Evolutionary conservation across 1,139 yeast species (phyloP).

Genomic region (Pichia sp.): DNA sequence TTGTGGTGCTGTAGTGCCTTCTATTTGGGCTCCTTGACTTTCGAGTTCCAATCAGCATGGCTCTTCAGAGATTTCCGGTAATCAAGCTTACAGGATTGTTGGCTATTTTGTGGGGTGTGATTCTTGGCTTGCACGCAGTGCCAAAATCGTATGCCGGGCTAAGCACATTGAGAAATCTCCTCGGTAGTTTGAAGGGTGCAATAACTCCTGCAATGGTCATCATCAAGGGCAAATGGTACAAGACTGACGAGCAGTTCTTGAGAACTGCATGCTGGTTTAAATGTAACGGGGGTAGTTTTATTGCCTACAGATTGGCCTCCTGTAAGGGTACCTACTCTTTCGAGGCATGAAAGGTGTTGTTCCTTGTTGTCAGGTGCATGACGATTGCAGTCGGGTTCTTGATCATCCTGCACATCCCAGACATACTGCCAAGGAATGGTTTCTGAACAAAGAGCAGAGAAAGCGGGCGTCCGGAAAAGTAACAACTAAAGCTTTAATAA

Average conservation of each 20-base stretch:
- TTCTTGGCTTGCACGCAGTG: slow-evolving; percentile 41
- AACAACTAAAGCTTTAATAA: slow-evolving; percentile 47
- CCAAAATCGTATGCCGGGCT: slow-evolving; percentile 38
- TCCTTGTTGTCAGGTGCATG: slow-evolving; percentile 44
- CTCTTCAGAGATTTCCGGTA: slow-evolving; percentile 43
- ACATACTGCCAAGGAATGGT: slow-evolving; percentile 42
- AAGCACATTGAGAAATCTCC: slow-evolving; percentile 40
- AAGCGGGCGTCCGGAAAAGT: slow-evolving; percentile 33
- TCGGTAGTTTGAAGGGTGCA: slow-evolving; percentile 46
- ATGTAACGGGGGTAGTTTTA: slow-evolving; percentile 47
- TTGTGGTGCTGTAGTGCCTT: slow-evolving; percentile 59
- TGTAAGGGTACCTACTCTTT: slow-evolving; percentile 33
- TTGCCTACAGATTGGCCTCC: slow-evolving; percentile 45
- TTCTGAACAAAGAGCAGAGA: slow-evolving; percentile 37
- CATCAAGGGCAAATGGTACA: slow-evolving; percentile 53
- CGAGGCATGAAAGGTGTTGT: slow-evolving; percentile 46
- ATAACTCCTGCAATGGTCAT: slow-evolving; percentile 51
- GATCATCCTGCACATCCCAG: slow-evolving; percentile 39
- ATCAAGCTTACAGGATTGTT: slow-evolving; percentile 36
- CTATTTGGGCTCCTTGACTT: slow-evolving; percentile 48
- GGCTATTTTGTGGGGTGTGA: slow-evolving; percentile 45
- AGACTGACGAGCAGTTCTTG: slow-evolving; percentile 44
- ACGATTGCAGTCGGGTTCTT: slow-evolving; percentile 45
- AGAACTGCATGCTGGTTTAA: slow-evolving; percentile 49
- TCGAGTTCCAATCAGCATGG: slow-evolving; percentile 43